Base-by-base conservation (phyloP, 805 yeast species). In the Clavispora santaluciae region DNA sequence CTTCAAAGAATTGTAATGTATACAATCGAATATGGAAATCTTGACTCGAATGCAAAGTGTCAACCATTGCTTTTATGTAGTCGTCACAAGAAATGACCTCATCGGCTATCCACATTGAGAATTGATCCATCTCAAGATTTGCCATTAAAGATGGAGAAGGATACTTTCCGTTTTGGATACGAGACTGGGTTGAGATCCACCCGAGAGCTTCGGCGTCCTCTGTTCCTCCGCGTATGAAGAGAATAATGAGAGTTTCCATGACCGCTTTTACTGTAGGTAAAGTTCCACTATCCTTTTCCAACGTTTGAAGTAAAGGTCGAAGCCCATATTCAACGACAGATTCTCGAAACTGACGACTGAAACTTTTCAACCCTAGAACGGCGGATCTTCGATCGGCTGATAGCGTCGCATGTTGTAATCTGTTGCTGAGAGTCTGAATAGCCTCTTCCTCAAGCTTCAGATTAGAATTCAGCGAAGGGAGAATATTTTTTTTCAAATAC, bases 71-170 rank as follows among this genome's bases (percentile, higher is more conserved):
- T 15, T 47, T 42, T 29, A 69, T 44, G 15, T 59, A 48, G 21
- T 54, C 61, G 13, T 53, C 61, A 36, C 60, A 63, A 44, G 86
- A 90, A 1, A 90, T 84, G 52, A 93, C 68, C 54, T 88, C 97
- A 62, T 93, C 99, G 0, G 98, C 88, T 23, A 93, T 86, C 95
- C 97, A 90, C 41, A 90, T 64, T 0, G 96, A 86, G 49, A 93
- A 86, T 54, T 88, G 95, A 57, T 90, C 98, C 10, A 79, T 76
- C 4, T 68, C 63, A 3, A 72, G 73, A 33, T 76, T 75, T 37
- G 74, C 79, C 60, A 76, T 63, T 21, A 79, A 65, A 15, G 81
- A 63, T 3, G 93, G 93, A 2, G 89, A 80, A 0, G 90, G 87
- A 49, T 84, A 85, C 54, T 83, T 83, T 10, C 91, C 91, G 62